Percentiles rank a stretch among this genome's conserved stretches.
Conservation (phyloP, 2,329 filamentous ascomycete genomes). For the Nigrospora sphaerica region DNA sequence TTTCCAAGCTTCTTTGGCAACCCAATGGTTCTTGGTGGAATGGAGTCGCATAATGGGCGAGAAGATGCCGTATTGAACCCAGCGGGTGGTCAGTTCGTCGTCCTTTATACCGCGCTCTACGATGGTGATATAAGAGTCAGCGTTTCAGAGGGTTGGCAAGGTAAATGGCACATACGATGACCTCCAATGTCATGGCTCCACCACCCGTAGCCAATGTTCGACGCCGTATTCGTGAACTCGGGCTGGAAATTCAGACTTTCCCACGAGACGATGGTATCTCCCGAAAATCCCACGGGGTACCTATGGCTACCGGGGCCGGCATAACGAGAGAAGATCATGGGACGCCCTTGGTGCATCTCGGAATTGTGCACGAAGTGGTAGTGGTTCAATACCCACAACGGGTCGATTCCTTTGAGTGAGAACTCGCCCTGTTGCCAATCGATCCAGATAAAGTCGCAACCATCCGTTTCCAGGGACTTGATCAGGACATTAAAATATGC, state of each 20-base stretch:
- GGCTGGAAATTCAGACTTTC: constrained; percentile 55
- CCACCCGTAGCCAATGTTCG: constrained; percentile 62
- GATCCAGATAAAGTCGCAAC: constrained; percentile 60
- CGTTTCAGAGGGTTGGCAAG: neutral
- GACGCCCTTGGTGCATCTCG: constrained; percentile 26
- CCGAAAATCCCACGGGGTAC: constrained; percentile 59
- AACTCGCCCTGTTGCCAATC: constrained; percentile 59
- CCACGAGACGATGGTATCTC: constrained; percentile 54
- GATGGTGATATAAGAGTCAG: neutral
- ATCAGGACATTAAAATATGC: constrained; percentile 54
- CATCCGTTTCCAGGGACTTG: constrained; percentile 45
- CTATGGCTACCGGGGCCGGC: constrained; percentile 56
- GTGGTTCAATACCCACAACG: constrained; percentile 59
- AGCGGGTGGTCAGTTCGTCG: constrained; percentile 51
- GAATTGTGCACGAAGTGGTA: constrained; percentile 52
- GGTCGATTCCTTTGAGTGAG: constrained; percentile 50
- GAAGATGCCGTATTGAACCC: constrained; percentile 56
- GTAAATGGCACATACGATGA: constrained; percentile 27
- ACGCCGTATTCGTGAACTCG: constrained; percentile 59
- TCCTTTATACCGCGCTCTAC: constrained; percentile 40
- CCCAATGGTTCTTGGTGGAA: constrained; percentile 50
- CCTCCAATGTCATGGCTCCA: constrained; percentile 66
- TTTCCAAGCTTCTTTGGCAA: constrained; percentile 55
- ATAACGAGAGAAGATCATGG: constrained; percentile 54
- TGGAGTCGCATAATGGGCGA: constrained; percentile 56